Conservation (phyloP, 257 asterid species). For the Capsicum pubescens region DNA sequence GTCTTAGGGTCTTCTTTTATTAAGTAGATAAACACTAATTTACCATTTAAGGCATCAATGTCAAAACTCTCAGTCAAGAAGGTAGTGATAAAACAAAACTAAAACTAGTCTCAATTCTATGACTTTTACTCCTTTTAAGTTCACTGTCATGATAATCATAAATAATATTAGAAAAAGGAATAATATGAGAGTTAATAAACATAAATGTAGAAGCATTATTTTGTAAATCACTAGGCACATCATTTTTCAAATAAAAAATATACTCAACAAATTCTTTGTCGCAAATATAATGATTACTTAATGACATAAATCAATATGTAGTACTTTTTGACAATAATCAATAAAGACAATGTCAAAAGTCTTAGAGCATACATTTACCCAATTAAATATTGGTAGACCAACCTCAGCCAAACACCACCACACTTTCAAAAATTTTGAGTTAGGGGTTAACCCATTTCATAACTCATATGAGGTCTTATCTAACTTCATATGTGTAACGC, state of each 20-base stretch:
- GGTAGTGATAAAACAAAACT: background rate
- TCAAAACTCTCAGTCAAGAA: background rate
- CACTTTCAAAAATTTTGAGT: background rate
- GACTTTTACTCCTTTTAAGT: background rate
- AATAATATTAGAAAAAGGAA: background rate
- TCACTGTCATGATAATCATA: background rate
- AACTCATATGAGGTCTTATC: too few relatives aligned
- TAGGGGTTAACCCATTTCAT: background rate
- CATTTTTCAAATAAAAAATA: too few relatives aligned
- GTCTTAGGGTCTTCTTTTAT: background rate
- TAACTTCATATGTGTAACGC: too few relatives aligned
- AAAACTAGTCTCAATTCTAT: background rate
- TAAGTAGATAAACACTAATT: too few relatives aligned
- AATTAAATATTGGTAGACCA: background rate
- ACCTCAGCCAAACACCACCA: background rate
- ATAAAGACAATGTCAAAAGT: background rate
- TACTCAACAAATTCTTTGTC: too few relatives aligned
- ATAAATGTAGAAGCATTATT: background rate
- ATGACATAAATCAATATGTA: too few relatives aligned
- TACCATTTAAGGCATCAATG: too few relatives aligned
- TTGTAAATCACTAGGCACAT: background rate
- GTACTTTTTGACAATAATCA: too few relatives aligned
- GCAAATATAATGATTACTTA: too few relatives aligned
- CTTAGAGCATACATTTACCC: background rate
- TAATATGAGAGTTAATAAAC: background rate